Base-by-base conservation (phyloP, 495 filamentous ascomycete species). In the Talaromyces thailandensis region DNA sequence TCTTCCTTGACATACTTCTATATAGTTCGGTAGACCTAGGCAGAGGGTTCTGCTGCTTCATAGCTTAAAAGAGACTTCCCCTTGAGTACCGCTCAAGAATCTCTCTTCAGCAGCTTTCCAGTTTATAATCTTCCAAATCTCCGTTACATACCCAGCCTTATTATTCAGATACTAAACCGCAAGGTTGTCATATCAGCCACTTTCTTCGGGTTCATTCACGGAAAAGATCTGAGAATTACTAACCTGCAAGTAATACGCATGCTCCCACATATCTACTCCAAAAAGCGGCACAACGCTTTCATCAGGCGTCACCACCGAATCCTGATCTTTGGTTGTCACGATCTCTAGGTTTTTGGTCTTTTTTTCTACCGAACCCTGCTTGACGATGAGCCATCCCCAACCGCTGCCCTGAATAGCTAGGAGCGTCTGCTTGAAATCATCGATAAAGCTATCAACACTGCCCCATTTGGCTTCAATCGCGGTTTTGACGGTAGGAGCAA, bases 221-320 rank as follows among this genome's bases (percentile, higher is more conserved):
- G 2, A 4, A 4, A 24, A 4, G 23, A 11, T 23, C 3, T 7
- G 53, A 32, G 12, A 55, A 62, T 56, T 55, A 75, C 77, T 67
- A 66, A 83, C 79, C 70, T 78, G 73, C 29, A 79, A 65, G 62
- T 88, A 89, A 68, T 84, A 92, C 55, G 85, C 84, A 82, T 93
- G 92, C 76, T 98, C 94, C 94, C 94, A 98, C 78, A 95, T 95
- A 82, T 98, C 94, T 62, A 98, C 86, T 0, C 94, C 94, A 48
- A 98, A 81, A 40, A 98, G 68, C 37, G 92, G 91, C 25, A 83
- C 81, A 43, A 43, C 57, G 7, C 57, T 40, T 2, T 23, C 37
- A 71, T 86, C 89, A 56, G 85, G 84, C 0, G 84, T 86, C 6
- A 89, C 82, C 23, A 97, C 88, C 0, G 94, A 88, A 70, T 98